Conservation (phyloP, 2,329 filamentous ascomycete genomes). For the Ceratocystis albifundus region DNA sequence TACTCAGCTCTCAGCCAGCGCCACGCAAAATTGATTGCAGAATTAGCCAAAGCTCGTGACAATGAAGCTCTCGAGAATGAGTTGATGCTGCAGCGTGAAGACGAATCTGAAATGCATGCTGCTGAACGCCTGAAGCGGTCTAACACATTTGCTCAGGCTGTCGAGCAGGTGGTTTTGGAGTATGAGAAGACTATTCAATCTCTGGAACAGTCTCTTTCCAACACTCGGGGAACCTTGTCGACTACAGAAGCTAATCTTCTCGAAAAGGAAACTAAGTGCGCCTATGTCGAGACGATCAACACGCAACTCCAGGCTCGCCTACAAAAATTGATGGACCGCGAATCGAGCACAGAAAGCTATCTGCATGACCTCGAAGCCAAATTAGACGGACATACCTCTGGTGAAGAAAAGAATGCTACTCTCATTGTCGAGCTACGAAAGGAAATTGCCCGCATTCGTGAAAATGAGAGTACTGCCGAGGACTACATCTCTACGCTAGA, state of each 20-base stretch:
- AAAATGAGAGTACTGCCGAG: conserved; percentile 81
- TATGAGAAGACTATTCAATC: conserved; percentile 98
- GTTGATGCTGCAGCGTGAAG: conserved; percentile 33
- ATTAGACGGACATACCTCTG: conserved; percentile 78
- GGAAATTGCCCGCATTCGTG: conserved; percentile 74
- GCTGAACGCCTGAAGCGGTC: conserved; percentile 85
- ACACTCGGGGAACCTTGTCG: conserved; percentile 71
- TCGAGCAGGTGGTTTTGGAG: conserved; percentile 90
- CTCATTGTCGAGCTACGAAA: conserved; percentile 81
- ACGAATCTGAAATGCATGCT: conserved; percentile 48
- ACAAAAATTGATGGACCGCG: conserved; percentile 87
- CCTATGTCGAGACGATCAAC: conserved; percentile 86
- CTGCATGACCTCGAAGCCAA: conserved; percentile 83
- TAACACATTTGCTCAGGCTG: conserved; percentile 88
- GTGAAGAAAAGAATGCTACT: conserved; percentile 82
- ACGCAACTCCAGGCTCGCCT: conserved; percentile 76
- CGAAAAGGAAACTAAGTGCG: conserved; percentile 87
- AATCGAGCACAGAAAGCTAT: conserved; percentile 83
- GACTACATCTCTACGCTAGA: conserved; percentile 97
- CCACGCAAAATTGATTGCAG: conserved; percentile 88
- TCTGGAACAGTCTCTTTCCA: conserved; percentile 81
- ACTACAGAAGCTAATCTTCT: conserved; percentile 74
- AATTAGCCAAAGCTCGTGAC: conserved; percentile 78
- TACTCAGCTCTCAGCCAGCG: conserved; percentile 84
- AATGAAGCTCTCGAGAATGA: conserved; percentile 50